Conservation (phyloP, 345 rosid species). For the Salix suchowensis region DNA sequence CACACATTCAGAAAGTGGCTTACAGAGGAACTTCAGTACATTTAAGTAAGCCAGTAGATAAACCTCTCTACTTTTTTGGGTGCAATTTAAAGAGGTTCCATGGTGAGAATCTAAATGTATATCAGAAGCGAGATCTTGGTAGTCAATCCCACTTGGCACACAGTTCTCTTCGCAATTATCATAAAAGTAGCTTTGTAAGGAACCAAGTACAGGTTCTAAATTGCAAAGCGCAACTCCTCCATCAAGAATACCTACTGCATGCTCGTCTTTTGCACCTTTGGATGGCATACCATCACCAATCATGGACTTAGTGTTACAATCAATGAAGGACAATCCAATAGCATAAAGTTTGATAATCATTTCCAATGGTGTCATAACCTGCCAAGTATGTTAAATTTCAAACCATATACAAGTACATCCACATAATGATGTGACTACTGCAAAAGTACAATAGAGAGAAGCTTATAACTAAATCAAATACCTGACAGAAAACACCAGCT, state of each 20-base stretch:
- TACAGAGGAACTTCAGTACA: slow-evolving; percentile 72
- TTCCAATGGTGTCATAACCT: slow-evolving; percentile 51
- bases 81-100: slow-evolving; percentile 23
- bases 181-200: slow-evolving; percentile 40
- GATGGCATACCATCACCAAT: slow-evolving; percentile 29
- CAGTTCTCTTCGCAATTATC: slow-evolving; percentile 26
- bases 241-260: slow-evolving; percentile 36
- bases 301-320: slow-evolving; percentile 27
- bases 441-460: too few species aligned
- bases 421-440: slow-evolving; percentile 6
- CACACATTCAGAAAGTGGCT: slow-evolving; percentile 66
- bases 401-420: slow-evolving; percentile 14
- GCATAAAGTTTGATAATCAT: slow-evolving; percentile 69
- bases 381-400: slow-evolving; percentile 29
- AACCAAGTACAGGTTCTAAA: slow-evolving; percentile 42
- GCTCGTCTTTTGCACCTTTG: slow-evolving; percentile 32
- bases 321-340: slow-evolving; percentile 42
- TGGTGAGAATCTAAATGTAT: slow-evolving; percentile 18
- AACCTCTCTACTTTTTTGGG: slow-evolving; percentile 29
- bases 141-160: slow-evolving; percentile 15
- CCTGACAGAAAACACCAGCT: slow-evolving; percentile 48
- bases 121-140: slow-evolving; percentile 16
- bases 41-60: slow-evolving; percentile 40
- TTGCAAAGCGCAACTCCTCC: slow-evolving; percentile 34
- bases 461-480: slow-evolving; percentile 20